Evolutionary conservation across 106 monocot species (phyloP).

Genomic region (Agapanthus africanus): DNA sequence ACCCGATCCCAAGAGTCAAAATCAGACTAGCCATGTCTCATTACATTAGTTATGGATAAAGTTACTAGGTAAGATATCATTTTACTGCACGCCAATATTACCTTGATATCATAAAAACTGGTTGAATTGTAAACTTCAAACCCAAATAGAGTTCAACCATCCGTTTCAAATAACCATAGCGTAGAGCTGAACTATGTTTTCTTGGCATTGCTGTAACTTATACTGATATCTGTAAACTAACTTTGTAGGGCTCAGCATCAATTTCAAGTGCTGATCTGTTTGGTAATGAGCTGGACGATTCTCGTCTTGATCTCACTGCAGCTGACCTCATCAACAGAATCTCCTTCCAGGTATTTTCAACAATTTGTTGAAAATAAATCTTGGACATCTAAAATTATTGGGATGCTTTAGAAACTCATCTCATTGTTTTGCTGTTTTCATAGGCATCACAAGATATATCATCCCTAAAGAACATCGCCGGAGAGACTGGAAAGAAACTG

Average conservation of each 20-base stretch:
- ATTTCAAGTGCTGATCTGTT: slow-evolving; percentile 90
- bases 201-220: not conserved
- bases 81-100: no score
- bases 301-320: slow-evolving; percentile 60
- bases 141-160: no score
- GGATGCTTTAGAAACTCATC: not conserved
- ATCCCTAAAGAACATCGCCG: slow-evolving; percentile 69
- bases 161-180: no score
- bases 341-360: slow-evolving; percentile 60
- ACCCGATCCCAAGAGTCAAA: no score
- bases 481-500: slow-evolving; percentile 73
- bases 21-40: no score
- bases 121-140: no score
- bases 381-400: not conserved
- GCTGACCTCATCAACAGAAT: slow-evolving; percentile 71
- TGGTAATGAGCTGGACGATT: slow-evolving; percentile 37
- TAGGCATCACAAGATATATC: slow-evolving; percentile 79
- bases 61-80: no score
- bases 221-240: not conserved
- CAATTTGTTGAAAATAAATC: not conserved
- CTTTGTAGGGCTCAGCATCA: slow-evolving; percentile 47
- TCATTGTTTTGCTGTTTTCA: not conserved
- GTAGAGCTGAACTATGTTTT: no score
- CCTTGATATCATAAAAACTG: no score
- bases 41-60: no score